These are phyloP conservation scores for Claviceps capensis DNA, from an alignment of 2,329 filamentous ascomycete genomes.

Conservation along the genomic window DNA sequence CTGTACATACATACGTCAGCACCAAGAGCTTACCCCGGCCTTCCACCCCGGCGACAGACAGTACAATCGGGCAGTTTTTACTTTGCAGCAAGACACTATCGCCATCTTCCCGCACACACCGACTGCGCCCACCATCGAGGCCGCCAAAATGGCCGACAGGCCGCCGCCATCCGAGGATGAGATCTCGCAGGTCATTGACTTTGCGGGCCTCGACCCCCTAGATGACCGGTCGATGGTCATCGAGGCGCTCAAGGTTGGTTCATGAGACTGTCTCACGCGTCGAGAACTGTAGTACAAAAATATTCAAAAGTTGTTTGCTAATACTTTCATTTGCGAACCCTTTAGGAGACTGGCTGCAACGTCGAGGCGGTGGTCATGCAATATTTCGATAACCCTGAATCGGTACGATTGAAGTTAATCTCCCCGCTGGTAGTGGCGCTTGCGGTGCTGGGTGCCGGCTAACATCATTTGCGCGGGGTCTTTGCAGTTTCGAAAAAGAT, in stretches of 20 bases:
- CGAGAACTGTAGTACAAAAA: too few relatives aligned
- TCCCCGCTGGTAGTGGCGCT: not conserved
- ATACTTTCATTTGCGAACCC: too few relatives aligned
- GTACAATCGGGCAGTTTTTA: not conserved
- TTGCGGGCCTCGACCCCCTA: slow-evolving; percentile 21
- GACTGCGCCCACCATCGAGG: not conserved
- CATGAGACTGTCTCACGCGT: too few relatives aligned
- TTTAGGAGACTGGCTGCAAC: slow-evolving; percentile 28
- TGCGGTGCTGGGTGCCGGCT: not conserved
- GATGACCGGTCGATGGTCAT: slow-evolving; percentile 26
- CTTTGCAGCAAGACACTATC: not conserved
- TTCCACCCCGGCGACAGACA: not conserved
- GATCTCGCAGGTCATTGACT: slow-evolving; percentile 28
- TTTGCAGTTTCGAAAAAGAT: slow-evolving; percentile 31
- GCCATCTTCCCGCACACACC: not conserved
- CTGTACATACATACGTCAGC: not conserved
- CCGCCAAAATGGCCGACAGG: slow-evolving; percentile 17
- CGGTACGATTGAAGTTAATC: slow-evolving; percentile 12
- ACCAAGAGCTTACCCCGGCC: not conserved
- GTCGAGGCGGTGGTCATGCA: slow-evolving; percentile 35
- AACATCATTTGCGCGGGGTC: not conserved
- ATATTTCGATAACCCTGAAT: slow-evolving; percentile 34
- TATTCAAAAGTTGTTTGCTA: too few relatives aligned
- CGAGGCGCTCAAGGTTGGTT: slow-evolving; percentile 27
- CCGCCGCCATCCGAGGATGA: slow-evolving; percentile 25